These are phyloP conservation scores for Curvularia verruculosa DNA, from an alignment of 2,329 filamentous ascomycete genomes.

Conservation along the genomic window DNA sequence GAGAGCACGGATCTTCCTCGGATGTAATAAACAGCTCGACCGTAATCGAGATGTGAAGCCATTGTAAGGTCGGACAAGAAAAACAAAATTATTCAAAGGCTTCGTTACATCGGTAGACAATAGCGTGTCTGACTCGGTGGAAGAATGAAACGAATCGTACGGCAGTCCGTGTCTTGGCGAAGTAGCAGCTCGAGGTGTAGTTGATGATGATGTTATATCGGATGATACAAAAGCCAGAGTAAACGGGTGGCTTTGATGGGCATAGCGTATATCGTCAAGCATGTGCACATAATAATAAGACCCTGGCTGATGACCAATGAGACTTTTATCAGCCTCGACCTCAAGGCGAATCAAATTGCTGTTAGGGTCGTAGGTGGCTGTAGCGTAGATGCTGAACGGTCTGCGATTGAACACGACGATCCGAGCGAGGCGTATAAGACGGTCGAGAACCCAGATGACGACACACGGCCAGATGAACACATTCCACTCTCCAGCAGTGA, in stretches of 20 bases:
- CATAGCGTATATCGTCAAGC: slow-evolving; percentile 53
- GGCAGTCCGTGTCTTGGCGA: slow-evolving; percentile 14
- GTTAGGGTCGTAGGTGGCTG: slow-evolving; percentile 52
- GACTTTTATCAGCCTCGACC: slow-evolving; percentile 46
- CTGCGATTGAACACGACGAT: slow-evolving; percentile 53
- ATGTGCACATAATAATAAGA: slow-evolving; percentile 60
- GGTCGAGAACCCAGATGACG: slow-evolving; percentile 59
- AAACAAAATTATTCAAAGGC: slow-evolving; percentile 44
- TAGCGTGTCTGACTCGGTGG: slow-evolving; percentile 40
- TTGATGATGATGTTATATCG: background rate
- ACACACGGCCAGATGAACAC: slow-evolving; percentile 58
- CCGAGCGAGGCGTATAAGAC: slow-evolving; percentile 54
- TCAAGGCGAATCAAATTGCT: slow-evolving; percentile 58
- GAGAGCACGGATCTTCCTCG: slow-evolving; percentile 48
- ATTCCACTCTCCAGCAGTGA: slow-evolving; percentile 55
- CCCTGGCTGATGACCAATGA: slow-evolving; percentile 51
- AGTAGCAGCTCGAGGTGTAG: slow-evolving; percentile 17
- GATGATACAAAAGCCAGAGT: slow-evolving; percentile 33
- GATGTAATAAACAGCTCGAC: slow-evolving; percentile 24
- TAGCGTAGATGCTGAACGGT: slow-evolving; percentile 46
- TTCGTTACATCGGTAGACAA: slow-evolving; percentile 16
- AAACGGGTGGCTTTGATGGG: slow-evolving; percentile 59
- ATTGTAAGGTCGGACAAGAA: slow-evolving; percentile 59
- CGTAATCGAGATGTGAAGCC: slow-evolving; percentile 58
- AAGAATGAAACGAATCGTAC: slow-evolving; percentile 20